A percentile compares a stretch with the other conserved stretches of the same genome.
These are phyloP conservation scores for Dioscorea alata DNA, from an alignment of 106 monocot species.

Conservation along the genomic window DNA sequence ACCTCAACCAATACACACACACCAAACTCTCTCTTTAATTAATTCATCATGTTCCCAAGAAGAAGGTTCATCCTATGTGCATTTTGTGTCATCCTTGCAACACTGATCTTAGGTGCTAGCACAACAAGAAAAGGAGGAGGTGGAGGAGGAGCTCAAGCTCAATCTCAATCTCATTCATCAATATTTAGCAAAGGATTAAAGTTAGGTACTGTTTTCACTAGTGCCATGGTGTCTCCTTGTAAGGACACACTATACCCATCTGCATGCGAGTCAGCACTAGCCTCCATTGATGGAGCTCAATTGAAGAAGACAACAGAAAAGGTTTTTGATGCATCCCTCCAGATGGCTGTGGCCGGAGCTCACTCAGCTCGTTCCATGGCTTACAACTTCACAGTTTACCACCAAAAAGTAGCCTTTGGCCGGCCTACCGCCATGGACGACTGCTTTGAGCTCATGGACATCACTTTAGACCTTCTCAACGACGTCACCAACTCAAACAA, in stretches of 20 bases:
- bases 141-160: neutral
- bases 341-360: conserved; percentile 29
- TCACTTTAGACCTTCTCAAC: conserved; percentile 37
- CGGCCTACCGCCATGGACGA: conserved; percentile 31
- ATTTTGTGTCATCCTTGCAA: neutral
- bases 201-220: neutral
- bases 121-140: neutral
- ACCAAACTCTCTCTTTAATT: neutral
- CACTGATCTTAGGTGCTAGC: neutral
- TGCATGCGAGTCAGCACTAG: conserved; percentile 28
- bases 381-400: conserved; percentile 21
- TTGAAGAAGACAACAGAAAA: conserved; percentile 17
- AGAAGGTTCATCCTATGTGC: neutral
- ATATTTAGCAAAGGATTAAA: neutral
- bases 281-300: conserved; percentile 8
- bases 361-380: conserved; percentile 27
- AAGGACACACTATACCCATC: conserved; percentile 33
- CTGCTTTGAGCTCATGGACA: conserved; percentile 66
- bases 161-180: neutral
- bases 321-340: conserved; percentile 45
- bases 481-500: conserved; percentile 10
- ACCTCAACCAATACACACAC: neutral
- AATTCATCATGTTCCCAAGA: neutral
- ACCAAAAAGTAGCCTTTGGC: neutral
- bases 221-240: conserved; percentile 15